Evolutionary conservation across 148 eudicot genomes (phyloP), one percentile per base, ranked within the genome.

Genomic region (Selenicereus undatus): DNA sequence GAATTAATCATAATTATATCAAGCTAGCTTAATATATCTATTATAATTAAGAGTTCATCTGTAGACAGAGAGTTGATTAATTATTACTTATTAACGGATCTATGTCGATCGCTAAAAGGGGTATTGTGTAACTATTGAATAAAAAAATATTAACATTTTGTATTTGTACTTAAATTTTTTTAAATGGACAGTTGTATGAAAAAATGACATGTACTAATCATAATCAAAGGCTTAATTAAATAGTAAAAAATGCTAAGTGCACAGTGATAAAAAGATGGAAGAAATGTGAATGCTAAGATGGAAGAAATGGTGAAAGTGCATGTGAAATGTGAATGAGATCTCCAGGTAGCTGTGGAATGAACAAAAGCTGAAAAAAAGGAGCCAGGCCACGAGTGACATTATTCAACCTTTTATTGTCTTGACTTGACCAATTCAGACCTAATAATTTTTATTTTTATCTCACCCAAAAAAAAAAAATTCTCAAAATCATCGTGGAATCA

Each of bases 271-370:
- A 64, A 24, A 56, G 68, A n/a, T 64, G 68, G 68, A 64, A 64
- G 26, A 64, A 64, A 64, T 3, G 27, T n/a, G n/a, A n/a, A n/a
- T n/a, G n/a, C n/a, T n/a, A 24, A 56, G 68, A n/a, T 64, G 68
- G 68, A 64, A 64, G 26, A 64, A 64, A 64, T 3, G 27, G 68
- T 64, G 68, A 64, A 64, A 64, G 68, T 64, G 68, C 68, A 64
- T 64, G 68, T 64, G 68, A 64, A 64, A 64, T 64, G 68, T n/a
- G 68, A 64, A 64, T 9, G n/a, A 64, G 68, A 64, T 64, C 29
- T 22, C 2, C 27, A 64, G 5, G 29, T 64, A 64, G 27, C 68
- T 1, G 22, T 64, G 68, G 27, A 64, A 64, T 64, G 68, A 64
- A 64, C 11, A 64, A 64, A 64, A 64, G 68, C 68, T 2, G 10